Evolutionary conservation across 2,329 filamentous ascomycete species (phyloP).

Genomic region (Aspergillus fumigatus): DNA sequence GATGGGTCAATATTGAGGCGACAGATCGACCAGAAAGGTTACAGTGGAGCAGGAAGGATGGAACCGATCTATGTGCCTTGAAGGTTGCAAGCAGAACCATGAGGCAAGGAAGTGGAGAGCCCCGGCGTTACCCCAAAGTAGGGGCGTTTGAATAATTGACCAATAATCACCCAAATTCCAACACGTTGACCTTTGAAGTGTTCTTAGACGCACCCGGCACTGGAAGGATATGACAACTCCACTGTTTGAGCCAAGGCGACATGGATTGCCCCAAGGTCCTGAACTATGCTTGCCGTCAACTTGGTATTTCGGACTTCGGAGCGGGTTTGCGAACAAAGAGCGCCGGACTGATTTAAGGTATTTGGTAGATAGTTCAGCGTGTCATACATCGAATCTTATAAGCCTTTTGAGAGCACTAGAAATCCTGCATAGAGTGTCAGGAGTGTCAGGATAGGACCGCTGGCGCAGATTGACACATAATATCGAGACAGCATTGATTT

Average conservation of each 20-base stretch:
- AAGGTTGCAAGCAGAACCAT: background rate
- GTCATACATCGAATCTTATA: background rate
- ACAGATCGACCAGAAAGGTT: slow-evolving; percentile 3
- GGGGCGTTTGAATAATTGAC: slow-evolving; percentile 5
- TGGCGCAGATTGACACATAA: background rate
- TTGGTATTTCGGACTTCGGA: background rate
- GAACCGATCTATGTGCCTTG: slow-evolving; percentile 3
- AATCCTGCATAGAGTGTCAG: background rate
- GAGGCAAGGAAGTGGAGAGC: slow-evolving; percentile 9
- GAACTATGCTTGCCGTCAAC: background rate
- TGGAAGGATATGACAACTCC: slow-evolving; percentile 14
- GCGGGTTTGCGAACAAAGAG: background rate
- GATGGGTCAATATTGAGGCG: slow-evolving; percentile 18
- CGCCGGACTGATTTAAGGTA: background rate
- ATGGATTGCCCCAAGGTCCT: background rate
- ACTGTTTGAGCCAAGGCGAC: slow-evolving; percentile 10
- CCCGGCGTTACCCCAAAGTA: slow-evolving; percentile 5
- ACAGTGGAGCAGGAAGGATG: slow-evolving; percentile 5
- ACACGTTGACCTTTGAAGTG: slow-evolving; percentile 18
- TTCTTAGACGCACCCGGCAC: slow-evolving; percentile 9
- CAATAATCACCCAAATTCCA: slow-evolving; percentile 13
- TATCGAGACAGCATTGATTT: background rate
- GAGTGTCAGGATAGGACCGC: background rate
- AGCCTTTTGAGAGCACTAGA: background rate
- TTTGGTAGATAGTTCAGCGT: too few species aligned